A percentile compares a stretch with the other conserved stretches of the same genome.
Evolutionary conservation across 1,284 basidiomycete genomes (phyloP).

Genomic region (Fomitopsis betulina): DNA sequence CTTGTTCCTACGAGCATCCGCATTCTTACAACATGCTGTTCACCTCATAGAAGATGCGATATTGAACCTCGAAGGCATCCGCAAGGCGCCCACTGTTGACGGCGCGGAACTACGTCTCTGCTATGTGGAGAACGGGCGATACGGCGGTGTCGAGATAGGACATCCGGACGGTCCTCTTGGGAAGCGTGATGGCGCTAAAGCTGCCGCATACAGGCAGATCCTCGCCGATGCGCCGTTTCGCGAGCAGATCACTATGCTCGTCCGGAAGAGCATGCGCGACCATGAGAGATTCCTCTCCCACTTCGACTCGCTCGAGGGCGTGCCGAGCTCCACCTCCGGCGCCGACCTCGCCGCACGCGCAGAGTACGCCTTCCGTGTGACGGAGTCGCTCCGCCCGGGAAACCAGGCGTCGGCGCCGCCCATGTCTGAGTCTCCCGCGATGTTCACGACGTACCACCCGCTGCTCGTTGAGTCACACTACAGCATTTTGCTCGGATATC

Average conservation of each 20-base stretch:
- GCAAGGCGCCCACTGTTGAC: conserved; percentile 50
- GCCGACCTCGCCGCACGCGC: conserved; percentile 49
- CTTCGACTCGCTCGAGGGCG: conserved; percentile 66
- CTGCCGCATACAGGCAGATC: conserved; percentile 53
- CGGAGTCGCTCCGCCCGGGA: conserved; percentile 62
- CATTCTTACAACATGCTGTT: conserved; percentile 73
- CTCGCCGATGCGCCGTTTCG: conserved; percentile 49
- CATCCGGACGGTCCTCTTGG: conserved; percentile 74
- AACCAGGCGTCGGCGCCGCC: conserved; percentile 36
- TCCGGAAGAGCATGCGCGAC: conserved; percentile 73
- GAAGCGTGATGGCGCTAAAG: conserved; percentile 49
- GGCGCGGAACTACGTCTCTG: conserved; percentile 70
- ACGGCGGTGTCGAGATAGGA: conserved; percentile 73
- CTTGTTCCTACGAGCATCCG: conserved; percentile 75
- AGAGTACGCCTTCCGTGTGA: conserved; percentile 62
- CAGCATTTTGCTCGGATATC: conserved; percentile 62
- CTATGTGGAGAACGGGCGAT: conserved; percentile 63
- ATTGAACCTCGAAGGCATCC: conserved; percentile 62
- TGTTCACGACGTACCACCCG: conserved; percentile 82
- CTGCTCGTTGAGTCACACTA: conserved; percentile 80
- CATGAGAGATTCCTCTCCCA: conserved; percentile 76
- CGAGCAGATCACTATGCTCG: conserved; percentile 50
- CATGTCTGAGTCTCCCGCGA: conserved; percentile 36
- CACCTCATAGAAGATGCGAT: conserved; percentile 67
- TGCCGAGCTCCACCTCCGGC: conserved; percentile 24